A percentile compares a stretch with the other conserved stretches of the same genome.
These are phyloP conservation scores for Exophiala sideris DNA, from an alignment of 2,329 filamentous ascomycete species.

Conservation along the genomic window DNA sequence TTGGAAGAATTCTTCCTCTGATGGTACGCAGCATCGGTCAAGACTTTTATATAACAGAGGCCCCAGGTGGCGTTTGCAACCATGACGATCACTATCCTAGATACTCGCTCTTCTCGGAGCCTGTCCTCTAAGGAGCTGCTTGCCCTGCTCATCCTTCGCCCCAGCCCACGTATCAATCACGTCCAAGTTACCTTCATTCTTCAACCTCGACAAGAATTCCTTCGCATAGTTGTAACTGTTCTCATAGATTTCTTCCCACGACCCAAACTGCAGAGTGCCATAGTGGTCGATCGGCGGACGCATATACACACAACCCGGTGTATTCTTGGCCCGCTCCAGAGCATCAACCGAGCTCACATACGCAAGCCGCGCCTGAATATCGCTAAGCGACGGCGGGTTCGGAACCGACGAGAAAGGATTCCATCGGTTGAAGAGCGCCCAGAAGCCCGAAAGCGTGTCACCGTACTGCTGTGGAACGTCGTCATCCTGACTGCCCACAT, in stretches of 20 bases:
- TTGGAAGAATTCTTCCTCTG: no score
- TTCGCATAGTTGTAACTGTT: conserved; percentile 84
- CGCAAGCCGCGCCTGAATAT: conserved; percentile 91
- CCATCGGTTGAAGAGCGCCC: conserved; percentile 94
- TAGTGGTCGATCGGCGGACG: conserved; percentile 90
- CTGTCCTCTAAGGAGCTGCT: conserved; percentile 72
- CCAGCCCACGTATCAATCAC: conserved; percentile 49
- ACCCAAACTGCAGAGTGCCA: conserved; percentile 91
- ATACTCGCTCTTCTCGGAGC: conserved; percentile 77
- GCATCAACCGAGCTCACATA: conserved; percentile 96
- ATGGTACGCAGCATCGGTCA: no score
- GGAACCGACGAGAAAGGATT: conserved; percentile 86
- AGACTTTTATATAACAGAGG: no score
- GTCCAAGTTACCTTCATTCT: conserved; percentile 72
- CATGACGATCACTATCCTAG: conserved; percentile 34
- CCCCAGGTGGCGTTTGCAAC: no score
- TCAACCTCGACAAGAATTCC: conserved; percentile 72
- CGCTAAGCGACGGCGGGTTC: conserved; percentile 89
- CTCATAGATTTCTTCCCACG: conserved; percentile 94
- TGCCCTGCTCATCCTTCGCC: conserved; percentile 66
- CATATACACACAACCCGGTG: conserved; percentile 92
- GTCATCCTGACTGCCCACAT: conserved; percentile 90
- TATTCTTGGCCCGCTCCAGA: conserved; percentile 85
- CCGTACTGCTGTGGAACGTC: conserved; percentile 88
- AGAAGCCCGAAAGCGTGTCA: conserved; percentile 89